phyloP scores from a whole-genome alignment of 805 yeast species.

The Nakazawaea ambrosiae region DNA sequence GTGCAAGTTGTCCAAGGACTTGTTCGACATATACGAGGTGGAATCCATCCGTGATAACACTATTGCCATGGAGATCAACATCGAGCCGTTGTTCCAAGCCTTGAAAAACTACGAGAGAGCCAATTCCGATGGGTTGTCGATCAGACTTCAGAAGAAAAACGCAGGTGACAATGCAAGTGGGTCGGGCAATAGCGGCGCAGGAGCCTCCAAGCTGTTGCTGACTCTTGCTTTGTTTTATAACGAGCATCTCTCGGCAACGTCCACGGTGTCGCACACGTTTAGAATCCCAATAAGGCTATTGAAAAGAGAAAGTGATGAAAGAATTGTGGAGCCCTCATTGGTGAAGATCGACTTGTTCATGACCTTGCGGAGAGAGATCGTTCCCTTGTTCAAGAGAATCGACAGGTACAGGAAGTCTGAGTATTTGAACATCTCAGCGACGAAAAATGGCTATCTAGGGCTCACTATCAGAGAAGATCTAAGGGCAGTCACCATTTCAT shows the following conservation, averaged over 20 bases:
- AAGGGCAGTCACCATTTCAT: slow-evolving; percentile 44
- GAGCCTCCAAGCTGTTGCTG: slow-evolving; percentile 31
- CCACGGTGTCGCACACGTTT: slow-evolving; percentile 54
- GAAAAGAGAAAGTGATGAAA: slow-evolving; percentile 43
- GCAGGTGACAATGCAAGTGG: too few relatives aligned
- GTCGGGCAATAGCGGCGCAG: slow-evolving; percentile 18
- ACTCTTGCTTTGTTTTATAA: slow-evolving; percentile 49
- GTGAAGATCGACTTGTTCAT: slow-evolving; percentile 49
- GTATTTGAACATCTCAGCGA: slow-evolving; percentile 41
- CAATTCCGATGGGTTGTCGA: slow-evolving; percentile 40
- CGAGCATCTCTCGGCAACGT: slow-evolving; percentile 32
- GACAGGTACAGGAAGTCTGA: slow-evolving; percentile 59
- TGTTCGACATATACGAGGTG: slow-evolving; percentile 45
- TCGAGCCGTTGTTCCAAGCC: slow-evolving; percentile 54
- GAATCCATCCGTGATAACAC: slow-evolving; percentile 45
- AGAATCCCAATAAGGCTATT: slow-evolving; percentile 65
- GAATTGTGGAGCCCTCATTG: slow-evolving; percentile 58
- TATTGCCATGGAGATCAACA: slow-evolving; percentile 54
- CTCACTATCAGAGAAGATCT: slow-evolving; percentile 50
- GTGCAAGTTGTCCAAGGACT: slow-evolving; percentile 43
- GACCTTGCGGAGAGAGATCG: slow-evolving; percentile 42
- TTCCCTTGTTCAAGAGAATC: slow-evolving; percentile 48
- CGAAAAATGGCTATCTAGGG: slow-evolving; percentile 41
- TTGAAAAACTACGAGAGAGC: slow-evolving; percentile 49
- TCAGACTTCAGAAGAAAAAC: slow-evolving; percentile 43